Evolutionary conservation across 2,329 filamentous ascomycete species (phyloP).

Genomic region (Aureobasidium sp.): DNA sequence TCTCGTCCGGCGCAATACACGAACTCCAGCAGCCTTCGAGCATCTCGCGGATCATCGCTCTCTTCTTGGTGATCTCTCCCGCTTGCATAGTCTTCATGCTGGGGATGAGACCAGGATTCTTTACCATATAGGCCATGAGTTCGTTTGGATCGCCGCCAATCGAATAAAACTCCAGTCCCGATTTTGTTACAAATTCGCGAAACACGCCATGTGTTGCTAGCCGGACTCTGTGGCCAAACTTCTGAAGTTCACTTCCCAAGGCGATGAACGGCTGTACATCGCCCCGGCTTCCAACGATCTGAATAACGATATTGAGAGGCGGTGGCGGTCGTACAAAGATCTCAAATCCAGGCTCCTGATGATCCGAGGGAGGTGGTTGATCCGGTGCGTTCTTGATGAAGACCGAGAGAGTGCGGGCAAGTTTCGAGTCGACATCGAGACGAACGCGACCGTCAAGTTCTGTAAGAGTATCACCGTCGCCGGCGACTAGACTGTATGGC

Average conservation of each 20-base stretch:
- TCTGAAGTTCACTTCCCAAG: conserved; percentile 42
- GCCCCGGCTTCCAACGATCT: conserved; percentile 43
- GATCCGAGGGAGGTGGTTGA: background rate
- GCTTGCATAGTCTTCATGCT: conserved; percentile 68
- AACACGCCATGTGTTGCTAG: conserved; percentile 45
- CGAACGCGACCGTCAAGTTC: background rate
- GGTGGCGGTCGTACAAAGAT: background rate
- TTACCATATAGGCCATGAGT: conserved; percentile 76
- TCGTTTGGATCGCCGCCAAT: conserved; percentile 45
- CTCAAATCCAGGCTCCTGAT: background rate
- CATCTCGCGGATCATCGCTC: conserved; percentile 72
- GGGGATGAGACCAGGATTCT: conserved; percentile 79
- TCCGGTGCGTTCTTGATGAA: background rate
- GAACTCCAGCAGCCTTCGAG: conserved; percentile 82
- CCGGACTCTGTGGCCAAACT: conserved; percentile 41
- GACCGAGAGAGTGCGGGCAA: background rate
- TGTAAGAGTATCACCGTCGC: background rate
- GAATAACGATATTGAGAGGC: conserved; percentile 42
- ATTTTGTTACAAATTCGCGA: conserved; percentile 43
- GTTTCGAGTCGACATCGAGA: background rate
- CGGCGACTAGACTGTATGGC: background rate
- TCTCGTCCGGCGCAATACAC: conserved; percentile 38
- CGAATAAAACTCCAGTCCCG: conserved; percentile 46
- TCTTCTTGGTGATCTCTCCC: conserved; percentile 68
- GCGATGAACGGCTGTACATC: conserved; percentile 47